Evolutionary conservation across 1,284 basidiomycete genomes (phyloP), one percentile per base, ranked within the genome.

Genomic region (Anthracocystis setariae): DNA sequence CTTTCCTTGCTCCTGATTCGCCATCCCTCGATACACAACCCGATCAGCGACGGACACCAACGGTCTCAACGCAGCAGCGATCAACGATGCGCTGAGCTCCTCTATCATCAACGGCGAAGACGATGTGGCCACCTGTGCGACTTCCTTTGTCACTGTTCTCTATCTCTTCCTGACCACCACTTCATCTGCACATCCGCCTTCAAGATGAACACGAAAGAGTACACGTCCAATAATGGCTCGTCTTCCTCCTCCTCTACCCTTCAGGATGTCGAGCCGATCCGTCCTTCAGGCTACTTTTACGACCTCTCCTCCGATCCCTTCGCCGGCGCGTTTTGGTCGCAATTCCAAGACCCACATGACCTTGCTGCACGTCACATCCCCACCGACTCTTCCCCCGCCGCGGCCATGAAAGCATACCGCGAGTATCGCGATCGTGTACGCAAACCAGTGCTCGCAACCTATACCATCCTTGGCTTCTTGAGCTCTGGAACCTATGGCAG

Each of bases 401-500:
- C 69, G 12, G 59, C 73, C 13, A 82, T 82, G 80, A 57, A 54
- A 20, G 74, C 77, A 17, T 82, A 82, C 51, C 72, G 81, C 25
- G 67, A 73, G 33, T 69, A 71, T 39, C 57, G 79, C 12, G 73
- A 80, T 49, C 49, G 56, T 2, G 66, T 66, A 21, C 67, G 80
- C 18, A 66, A 60, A 13, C 65, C 78, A 2, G 73, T 82, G 5
- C 52, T 81, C 8, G 56, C 64, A 3, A 75, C 73, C 5, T 98
- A 98, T 85, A 87, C 88, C 58, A 96, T 98, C 73, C 87, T 96
- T 3, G 96, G 96, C 8, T 99, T 98, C 85, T 93, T 99, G 74
- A 96, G 93, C 8, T 95, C 93, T 4, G 95, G 95, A 18, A 99
- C 96, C 0, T 99, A 98, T 80, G 96, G 96, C 0, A 87, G 94